These are phyloP conservation scores for Gynochthodes officinalis DNA, from an alignment of 257 asterid genomes.

Conservation along the genomic window DNA sequence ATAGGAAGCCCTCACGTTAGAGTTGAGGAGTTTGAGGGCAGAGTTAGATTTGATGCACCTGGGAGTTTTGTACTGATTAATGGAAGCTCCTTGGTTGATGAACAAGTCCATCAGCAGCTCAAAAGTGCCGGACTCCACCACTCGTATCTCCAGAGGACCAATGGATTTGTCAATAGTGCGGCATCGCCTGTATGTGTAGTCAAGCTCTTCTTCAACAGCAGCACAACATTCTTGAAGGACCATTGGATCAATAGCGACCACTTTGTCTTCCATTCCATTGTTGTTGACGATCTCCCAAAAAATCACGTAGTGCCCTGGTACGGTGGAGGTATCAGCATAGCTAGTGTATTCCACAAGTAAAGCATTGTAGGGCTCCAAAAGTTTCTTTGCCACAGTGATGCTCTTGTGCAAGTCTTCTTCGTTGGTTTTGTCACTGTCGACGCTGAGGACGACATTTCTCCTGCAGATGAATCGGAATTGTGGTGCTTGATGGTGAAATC, in stretches of 20 bases:
- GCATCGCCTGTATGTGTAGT: constrained; percentile 67
- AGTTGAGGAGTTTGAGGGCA: constrained; percentile 57
- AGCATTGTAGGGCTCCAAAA: constrained; percentile 50
- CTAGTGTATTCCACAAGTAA: constrained; percentile 73
- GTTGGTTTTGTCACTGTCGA: constrained; percentile 71
- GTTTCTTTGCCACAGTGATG: constrained; percentile 48
- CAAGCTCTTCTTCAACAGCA: constrained; percentile 59
- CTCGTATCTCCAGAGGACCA: constrained; percentile 68
- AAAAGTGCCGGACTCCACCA: constrained; percentile 58
- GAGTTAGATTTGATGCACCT: constrained; percentile 61
- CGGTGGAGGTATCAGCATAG: constrained; percentile 62
- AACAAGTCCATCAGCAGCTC: constrained; percentile 70
- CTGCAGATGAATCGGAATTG: constrained; percentile 76
- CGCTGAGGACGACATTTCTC: constrained; percentile 69
- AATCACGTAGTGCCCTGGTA: constrained; percentile 80
- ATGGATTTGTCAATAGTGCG: constrained; percentile 56
- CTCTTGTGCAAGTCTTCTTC: constrained; percentile 77
- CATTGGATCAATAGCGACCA: constrained; percentile 27
- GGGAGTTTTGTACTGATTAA: constrained; percentile 77
- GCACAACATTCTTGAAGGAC: constrained; percentile 61
- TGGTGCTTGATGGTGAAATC: constrained; percentile 63
- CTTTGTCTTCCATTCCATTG: constrained; percentile 25
- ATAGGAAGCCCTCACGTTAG: constrained; percentile 46
- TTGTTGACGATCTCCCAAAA: constrained; percentile 56
- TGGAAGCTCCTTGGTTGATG: constrained; percentile 61